Evolutionary conservation across 2,329 filamentous ascomycete genomes (phyloP).

Genomic region (Aspergillus pseudoviridinutans): DNA sequence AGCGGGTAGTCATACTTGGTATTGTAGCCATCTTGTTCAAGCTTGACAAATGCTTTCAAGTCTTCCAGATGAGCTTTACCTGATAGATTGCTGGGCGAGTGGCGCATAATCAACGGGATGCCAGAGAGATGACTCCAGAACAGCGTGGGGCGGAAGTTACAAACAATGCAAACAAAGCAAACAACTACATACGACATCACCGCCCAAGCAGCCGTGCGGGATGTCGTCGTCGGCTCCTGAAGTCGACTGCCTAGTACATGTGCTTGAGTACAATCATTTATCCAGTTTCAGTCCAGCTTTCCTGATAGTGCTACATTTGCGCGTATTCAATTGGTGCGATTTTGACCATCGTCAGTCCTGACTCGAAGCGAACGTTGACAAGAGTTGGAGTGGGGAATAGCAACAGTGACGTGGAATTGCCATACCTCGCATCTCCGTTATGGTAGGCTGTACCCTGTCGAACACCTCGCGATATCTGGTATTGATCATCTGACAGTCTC

Average conservation of each 20-base stretch:
- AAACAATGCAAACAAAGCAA: constrained; percentile 32
- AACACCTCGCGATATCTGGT: neutral
- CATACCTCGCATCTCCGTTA: constrained; percentile 20
- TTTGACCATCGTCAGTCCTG: neutral
- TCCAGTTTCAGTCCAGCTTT: neutral
- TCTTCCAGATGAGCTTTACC: constrained; percentile 1
- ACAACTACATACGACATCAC: constrained; percentile 10
- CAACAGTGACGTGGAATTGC: constrained; percentile 1
- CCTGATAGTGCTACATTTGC: neutral
- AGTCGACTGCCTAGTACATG: constrained; percentile 5
- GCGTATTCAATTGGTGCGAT: neutral
- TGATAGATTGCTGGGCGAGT: constrained; percentile 3
- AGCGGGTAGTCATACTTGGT: constrained; percentile 43
- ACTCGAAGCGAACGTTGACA: constrained; percentile 2
- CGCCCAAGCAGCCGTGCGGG: constrained; percentile 4
- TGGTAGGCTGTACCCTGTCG: constrained; percentile 21
- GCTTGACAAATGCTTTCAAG: neutral
- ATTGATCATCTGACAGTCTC: constrained; percentile 58
- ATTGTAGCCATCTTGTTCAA: constrained; percentile 50
- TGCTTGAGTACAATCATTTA: neutral
- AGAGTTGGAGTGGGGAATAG: neutral
- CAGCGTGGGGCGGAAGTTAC: constrained; percentile 22
- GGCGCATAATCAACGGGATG: constrained; percentile 15
- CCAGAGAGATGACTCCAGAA: constrained; percentile 10
- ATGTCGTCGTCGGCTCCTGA: constrained; percentile 7